Evolutionary conservation across 1,284 basidiomycete species (phyloP), one percentile per base, ranked within the genome.

Genomic region (Rhodotorula sp.): DNA sequence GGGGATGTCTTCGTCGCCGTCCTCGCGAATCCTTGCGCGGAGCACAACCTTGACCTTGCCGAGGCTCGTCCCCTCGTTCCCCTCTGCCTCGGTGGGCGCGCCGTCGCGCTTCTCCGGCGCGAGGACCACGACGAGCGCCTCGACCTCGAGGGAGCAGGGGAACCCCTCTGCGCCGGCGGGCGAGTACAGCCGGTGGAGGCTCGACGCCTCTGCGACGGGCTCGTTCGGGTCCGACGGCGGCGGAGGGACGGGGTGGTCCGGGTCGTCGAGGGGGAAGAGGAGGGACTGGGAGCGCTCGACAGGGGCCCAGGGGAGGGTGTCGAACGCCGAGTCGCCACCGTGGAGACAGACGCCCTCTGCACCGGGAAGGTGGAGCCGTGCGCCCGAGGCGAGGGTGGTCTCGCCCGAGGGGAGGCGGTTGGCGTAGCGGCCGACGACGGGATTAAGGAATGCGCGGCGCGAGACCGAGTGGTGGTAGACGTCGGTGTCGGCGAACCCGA

Each of bases 111-210:
- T 44, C 39, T 44, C 53, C 3, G 65, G 62, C 39, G 57, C 60
- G 25, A 50, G 12, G 4, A 76, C 61, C 1, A 46, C 50, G 6
- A 62, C 34, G 41, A 74, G 46, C 21, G 54, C 69, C 61, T 76
- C 75, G 32, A 66, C 61, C 64, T 59, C 68, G 37, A 76, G 61
- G 34, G 50, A 64, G 50, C 71, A 65, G 0, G 75, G 75, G 55
- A 76, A 76, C 1, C 73, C 75, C 34, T 76, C 73, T 3, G 66
- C 62, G 12, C 75, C 75, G 5, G 64, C 66, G 5, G 73, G 66
- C 7, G 70, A 72, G 51, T 65, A 63, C 51, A 72, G 59, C 8
- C 71, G 59, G 61, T 70, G 71, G 5, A 72, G 50, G 13, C 58
- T 25, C 3, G 61, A 41, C 15, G 48, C 32, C 25, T 67, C 61